These are phyloP conservation scores for Hypoxylon sp. DNA, from an alignment of 2,329 filamentous ascomycete species.

Conservation along the genomic window DNA sequence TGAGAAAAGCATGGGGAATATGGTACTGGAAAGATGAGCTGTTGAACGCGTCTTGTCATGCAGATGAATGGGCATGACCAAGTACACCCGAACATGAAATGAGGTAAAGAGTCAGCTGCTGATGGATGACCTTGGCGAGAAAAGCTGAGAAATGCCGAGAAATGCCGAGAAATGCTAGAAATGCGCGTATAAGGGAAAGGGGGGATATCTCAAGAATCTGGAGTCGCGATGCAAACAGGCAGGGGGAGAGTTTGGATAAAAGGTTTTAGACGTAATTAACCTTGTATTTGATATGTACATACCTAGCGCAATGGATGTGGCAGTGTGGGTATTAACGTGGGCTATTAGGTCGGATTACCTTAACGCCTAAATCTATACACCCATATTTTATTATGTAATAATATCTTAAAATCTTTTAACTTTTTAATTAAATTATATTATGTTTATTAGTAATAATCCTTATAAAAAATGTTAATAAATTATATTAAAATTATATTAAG, in stretches of 20 bases:
- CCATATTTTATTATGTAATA: too few species aligned
- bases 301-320: too few species aligned
- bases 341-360: too few species aligned
- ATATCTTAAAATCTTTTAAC: too few species aligned
- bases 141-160: neutral
- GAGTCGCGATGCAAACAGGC: conserved; percentile 11
- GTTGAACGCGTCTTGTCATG: conserved; percentile 18
- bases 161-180: neutral
- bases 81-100: neutral
- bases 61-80: conserved; percentile 1
- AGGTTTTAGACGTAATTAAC: neutral
- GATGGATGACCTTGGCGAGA: neutral
- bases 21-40: conserved; percentile 13
- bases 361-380: too few species aligned
- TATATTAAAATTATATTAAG: too few species aligned
- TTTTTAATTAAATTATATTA: too few species aligned
- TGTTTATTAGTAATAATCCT: too few species aligned
- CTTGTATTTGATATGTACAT: too few species aligned
- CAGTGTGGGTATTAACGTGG: too few species aligned
- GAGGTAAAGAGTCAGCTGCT: conserved; percentile 12
- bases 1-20: conserved; percentile 4
- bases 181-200: neutral
- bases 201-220: conserved; percentile 8
- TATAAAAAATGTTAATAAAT: too few species aligned
- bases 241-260: conserved; percentile 2